Conservation (phyloP, 2,329 filamentous ascomycete genomes). For the Penicillium polonicum region DNA sequence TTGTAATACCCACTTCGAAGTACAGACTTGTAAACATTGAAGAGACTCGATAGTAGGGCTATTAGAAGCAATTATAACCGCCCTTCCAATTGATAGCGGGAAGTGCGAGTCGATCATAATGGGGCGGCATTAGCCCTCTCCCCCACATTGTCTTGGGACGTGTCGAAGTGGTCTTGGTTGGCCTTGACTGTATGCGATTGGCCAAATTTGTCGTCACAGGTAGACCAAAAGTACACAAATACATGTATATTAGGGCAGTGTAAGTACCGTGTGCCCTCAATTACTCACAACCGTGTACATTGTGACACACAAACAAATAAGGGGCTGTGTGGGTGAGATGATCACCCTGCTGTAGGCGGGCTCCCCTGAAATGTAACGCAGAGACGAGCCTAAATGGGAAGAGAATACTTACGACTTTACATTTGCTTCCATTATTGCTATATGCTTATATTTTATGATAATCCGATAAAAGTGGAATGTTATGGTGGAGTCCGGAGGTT, state of each 20-base stretch:
- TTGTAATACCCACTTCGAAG: not conserved
- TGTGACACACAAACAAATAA: conserved; percentile 13
- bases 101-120: conserved; percentile 1
- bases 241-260: not conserved
- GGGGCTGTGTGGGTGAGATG: not conserved
- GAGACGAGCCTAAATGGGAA: not conserved
- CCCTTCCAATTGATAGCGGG: not conserved
- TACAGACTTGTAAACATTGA: not conserved
- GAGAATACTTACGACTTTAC: not conserved
- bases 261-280: not conserved
- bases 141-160: not conserved
- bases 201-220: not conserved
- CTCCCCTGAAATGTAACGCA: conserved; percentile 3
- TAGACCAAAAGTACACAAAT: not conserved
- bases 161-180: not conserved
- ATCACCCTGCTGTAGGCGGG: not conserved
- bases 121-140: not conserved
- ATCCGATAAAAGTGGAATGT: conserved; percentile 1
- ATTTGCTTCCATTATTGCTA: not conserved
- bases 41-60: not conserved
- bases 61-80: not conserved
- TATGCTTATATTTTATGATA: not conserved
- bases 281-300: conserved; percentile 5
- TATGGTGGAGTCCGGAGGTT: conserved; percentile 8
- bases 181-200: not conserved